A percentile compares a stretch with the other conserved stretches of the same genome.
phyloP scores from a whole-genome alignment of 2,329 filamentous ascomycete species.

The Ascochyta rabiei region DNA sequence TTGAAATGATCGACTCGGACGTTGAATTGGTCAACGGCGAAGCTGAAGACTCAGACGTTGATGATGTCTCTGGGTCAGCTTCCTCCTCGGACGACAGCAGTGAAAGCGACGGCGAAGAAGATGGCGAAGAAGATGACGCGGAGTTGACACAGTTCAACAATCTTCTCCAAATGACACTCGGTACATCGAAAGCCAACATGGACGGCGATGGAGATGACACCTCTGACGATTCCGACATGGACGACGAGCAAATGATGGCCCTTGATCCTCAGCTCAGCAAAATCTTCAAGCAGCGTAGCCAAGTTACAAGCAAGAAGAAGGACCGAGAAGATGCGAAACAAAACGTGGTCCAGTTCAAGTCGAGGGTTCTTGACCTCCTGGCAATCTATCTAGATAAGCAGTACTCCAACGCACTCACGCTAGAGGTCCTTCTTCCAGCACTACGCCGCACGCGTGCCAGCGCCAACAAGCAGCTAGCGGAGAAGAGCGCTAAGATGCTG shows the following conservation, averaged over 20 bases:
- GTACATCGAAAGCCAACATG: constrained; percentile 63
- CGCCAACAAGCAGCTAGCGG: constrained; percentile 73
- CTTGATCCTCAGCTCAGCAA: constrained; percentile 82
- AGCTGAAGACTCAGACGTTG: constrained; percentile 31
- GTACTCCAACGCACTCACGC: constrained; percentile 68
- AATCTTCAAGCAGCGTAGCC: constrained; percentile 80
- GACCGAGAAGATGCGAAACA: constrained; percentile 87
- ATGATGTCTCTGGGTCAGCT: constrained; percentile 29
- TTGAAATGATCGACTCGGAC: constrained; percentile 51
- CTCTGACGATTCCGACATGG: constrained; percentile 78
- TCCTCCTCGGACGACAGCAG: constrained; percentile 28
- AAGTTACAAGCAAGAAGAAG: constrained; percentile 72
- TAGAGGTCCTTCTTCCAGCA: constrained; percentile 76
- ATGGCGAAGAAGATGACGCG: constrained; percentile 53
- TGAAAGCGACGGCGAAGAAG: constrained; percentile 30
- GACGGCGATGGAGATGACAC: constrained; percentile 66
- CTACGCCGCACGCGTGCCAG: constrained; percentile 79
- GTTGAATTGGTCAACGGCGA: constrained; percentile 30
- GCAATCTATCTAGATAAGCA: constrained; percentile 84
- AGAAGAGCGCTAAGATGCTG: constrained; percentile 75
- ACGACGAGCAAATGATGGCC: constrained; percentile 92
- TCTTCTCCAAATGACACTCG: constrained; percentile 77
- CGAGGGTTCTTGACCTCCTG: constrained; percentile 85
- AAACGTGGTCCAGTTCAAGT: constrained; percentile 92
- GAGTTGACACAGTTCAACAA: constrained; percentile 71